Evolutionary conservation across 345 rosid species (phyloP), one percentile per base, ranked within the genome.

Genomic region (Erysimum cheiranthoides): DNA sequence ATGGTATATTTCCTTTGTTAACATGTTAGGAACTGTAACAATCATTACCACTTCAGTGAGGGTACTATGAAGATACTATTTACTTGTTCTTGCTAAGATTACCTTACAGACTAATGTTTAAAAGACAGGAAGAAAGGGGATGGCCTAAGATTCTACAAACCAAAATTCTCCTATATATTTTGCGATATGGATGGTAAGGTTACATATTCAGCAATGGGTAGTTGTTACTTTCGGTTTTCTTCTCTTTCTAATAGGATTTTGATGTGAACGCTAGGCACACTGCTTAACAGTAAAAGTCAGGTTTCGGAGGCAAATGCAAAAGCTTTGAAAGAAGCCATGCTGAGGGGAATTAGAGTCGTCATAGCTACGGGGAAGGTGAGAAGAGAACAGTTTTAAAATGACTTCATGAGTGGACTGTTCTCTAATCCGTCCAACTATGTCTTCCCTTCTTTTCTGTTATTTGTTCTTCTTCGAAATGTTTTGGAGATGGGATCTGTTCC

Each of bases 171-270:
- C 64, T 92, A 92, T 75, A 86, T 95, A 88, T 95, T 95, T 86
- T 95, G 96, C 58, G 99, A 95, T 80, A 88, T 92, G 97, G 98
- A 95, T 88, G 99, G 99, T 95, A 78, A 77, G 90, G 49, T 66
- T 58, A 50, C 56, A 16, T 66, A 30, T 66, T 66, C 46, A 58
- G 40, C 70, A 71, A 27, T 13, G 39, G 34, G 66, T 68, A 51
- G 39, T 42, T 77, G 39, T 52, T 51, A 46, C 60, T 74, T 18
- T 61, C 60, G 35, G 74, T 53, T 52, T 8, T 32, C 58, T 18
- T 36, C 65, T 57, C 16, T 39, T 27, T 78, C 75, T 80, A 12
- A 81, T 58, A 30, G 27, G 49, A 53, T 59, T 47, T 38, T 34
- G 54, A 65, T 71, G 57, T 75, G 66, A 79, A 67, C 69, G 67